These are phyloP conservation scores for Plantago elongata DNA, from an alignment of 257 asterid genomes.

Conservation along the genomic window DNA sequence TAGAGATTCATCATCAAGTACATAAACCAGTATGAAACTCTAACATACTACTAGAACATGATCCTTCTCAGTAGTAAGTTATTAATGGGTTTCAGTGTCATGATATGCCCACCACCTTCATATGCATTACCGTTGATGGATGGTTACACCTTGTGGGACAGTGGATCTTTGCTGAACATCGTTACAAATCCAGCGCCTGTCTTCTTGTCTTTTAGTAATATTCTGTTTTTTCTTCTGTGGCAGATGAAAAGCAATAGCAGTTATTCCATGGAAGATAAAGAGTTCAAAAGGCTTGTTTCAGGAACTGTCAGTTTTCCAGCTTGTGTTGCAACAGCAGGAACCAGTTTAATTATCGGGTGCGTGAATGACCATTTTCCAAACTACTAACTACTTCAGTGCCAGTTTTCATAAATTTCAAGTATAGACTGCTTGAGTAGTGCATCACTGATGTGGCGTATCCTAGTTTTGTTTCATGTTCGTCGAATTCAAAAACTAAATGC, in stretches of 20 bases:
- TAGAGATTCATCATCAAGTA: too few species aligned
- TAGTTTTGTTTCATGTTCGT: too few species aligned
- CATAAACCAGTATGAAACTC: too few species aligned
- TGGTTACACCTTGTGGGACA: too few species aligned
- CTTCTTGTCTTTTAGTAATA: neutral
- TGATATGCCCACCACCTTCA: too few species aligned
- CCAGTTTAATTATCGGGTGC: constrained; percentile 73
- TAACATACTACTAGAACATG: too few species aligned
- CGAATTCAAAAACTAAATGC: too few species aligned
- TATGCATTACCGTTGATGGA: too few species aligned
- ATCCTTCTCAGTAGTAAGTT: too few species aligned
- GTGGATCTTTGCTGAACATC: too few species aligned
- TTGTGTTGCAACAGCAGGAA: constrained; percentile 92
- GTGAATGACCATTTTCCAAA: constrained; percentile 19
- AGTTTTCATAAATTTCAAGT: neutral
- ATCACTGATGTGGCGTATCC: neutral
- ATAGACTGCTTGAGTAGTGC: neutral
- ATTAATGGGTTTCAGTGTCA: too few species aligned
- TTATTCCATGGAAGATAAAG: constrained; percentile 51
- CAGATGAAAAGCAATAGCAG: constrained; percentile 61
- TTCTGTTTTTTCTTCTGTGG: constrained; percentile 18
- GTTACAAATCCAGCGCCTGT: too few species aligned
- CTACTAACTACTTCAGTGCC: neutral
- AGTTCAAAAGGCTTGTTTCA: constrained; percentile 57
- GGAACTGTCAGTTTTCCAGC: constrained; percentile 69